phyloP scores from a whole-genome alignment of 345 rosid species.

The Pugionium dolabratum region DNA sequence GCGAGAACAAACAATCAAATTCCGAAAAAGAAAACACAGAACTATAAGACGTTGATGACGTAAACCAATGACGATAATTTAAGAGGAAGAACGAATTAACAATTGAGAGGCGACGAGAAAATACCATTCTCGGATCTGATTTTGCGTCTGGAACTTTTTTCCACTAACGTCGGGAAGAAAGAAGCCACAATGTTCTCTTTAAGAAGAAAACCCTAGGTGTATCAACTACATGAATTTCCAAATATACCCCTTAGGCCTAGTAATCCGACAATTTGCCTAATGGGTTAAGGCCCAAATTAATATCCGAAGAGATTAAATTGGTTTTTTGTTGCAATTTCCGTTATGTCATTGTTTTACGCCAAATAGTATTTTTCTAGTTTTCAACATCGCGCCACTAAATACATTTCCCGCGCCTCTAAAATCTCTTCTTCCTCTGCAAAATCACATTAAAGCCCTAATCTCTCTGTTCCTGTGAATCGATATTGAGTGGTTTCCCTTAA shows the following conservation, averaged over 20 bases:
- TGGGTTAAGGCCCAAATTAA: constrained; percentile 24
- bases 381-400: constrained; percentile 26
- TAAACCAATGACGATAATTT: background rate
- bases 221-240: background rate
- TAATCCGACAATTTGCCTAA: background rate
- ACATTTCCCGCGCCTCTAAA: constrained; percentile 26
- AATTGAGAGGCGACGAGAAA: background rate
- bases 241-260: constrained; percentile 31
- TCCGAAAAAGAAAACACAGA: background rate
- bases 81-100: background rate
- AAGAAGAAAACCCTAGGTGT: constrained; percentile 33
- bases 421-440: background rate
- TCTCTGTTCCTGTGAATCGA: background rate
- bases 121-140: constrained; percentile 37
- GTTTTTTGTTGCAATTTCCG: no score
- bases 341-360: background rate
- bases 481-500: background rate
- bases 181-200: constrained; percentile 8
- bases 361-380: background rate
- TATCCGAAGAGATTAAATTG: no score
- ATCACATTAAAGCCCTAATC: constrained; percentile 20
- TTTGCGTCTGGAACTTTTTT: constrained; percentile 26
- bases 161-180: constrained; percentile 3
- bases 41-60: background rate
- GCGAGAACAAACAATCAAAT: background rate